A percentile compares a stretch with the other conserved stretches of the same genome.
These are phyloP conservation scores for Carpinus fangiana DNA, from an alignment of 306 rosid species.

Conservation along the genomic window DNA sequence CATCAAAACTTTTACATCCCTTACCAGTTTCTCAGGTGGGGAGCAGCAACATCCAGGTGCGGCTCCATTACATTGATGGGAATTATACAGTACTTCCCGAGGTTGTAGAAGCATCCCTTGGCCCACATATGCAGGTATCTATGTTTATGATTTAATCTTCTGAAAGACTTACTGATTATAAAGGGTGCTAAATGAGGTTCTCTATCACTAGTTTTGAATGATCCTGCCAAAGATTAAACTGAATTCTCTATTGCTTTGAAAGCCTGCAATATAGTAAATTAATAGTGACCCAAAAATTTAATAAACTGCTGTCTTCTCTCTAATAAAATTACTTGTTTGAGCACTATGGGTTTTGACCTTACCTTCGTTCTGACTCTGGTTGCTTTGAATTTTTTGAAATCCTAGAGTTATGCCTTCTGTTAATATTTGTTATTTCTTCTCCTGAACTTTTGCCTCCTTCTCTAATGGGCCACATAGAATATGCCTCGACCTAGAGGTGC, in stretches of 20 bases:
- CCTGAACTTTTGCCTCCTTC: constrained; percentile 1
- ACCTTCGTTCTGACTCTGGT: neutral
- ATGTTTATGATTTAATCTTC: constrained; percentile 8
- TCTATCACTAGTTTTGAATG: constrained; percentile 14
- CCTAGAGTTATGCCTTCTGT: constrained; percentile 3
- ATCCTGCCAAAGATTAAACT: constrained; percentile 14
- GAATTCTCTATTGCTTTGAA: constrained; percentile 11
- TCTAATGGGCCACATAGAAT: constrained; percentile 44
- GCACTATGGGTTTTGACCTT: neutral
- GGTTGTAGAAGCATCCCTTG: constrained; percentile 92
- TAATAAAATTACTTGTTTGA: neutral
- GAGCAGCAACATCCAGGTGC: constrained; percentile 78
- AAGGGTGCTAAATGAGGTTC: constrained; percentile 14
- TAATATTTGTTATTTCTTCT: constrained; percentile 17
- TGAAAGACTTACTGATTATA: constrained; percentile 1
- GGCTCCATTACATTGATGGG: constrained; percentile 93
- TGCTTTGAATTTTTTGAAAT: neutral
- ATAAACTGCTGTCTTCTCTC: neutral
- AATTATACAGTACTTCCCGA: constrained; percentile 91
- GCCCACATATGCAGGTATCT: constrained; percentile 93
- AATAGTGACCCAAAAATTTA: constrained; percentile 4
- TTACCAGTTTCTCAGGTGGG: constrained; percentile 95
- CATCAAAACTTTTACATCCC: constrained; percentile 68
- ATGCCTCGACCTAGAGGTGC: constrained; percentile 98
- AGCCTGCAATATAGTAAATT: constrained; percentile 5